Evolutionary conservation across 129 eudicot species (phyloP).

Genomic region (Artemisia annua): DNA sequence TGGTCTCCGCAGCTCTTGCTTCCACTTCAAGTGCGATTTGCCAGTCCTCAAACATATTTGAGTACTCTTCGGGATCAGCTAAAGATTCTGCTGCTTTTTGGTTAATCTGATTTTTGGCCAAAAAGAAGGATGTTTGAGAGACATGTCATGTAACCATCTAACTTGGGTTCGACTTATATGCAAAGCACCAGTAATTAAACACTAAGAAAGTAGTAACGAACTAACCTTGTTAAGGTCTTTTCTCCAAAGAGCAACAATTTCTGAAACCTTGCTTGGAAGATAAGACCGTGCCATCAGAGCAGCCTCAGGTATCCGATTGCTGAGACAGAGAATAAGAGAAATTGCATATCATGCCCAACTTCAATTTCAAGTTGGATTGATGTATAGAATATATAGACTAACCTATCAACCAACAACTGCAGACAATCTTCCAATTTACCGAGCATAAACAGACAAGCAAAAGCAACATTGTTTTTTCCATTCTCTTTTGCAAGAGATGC

Average conservation of each 20-base stretch:
- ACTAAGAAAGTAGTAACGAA: conserved; percentile 1
- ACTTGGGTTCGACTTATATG: neutral
- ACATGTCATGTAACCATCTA: neutral
- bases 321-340: conserved; percentile 20
- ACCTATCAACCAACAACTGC: conserved; percentile 84
- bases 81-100: conserved; percentile 95
- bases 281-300: conserved; percentile 91
- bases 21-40: conserved; percentile 90
- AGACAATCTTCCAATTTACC: conserved; percentile 91
- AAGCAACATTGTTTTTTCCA: conserved; percentile 90
- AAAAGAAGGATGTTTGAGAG: neutral
- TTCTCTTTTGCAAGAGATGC: conserved; percentile 74
- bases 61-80: conserved; percentile 94
- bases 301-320: conserved; percentile 95
- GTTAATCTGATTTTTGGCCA: conserved; percentile 49
- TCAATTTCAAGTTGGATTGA: too few species aligned
- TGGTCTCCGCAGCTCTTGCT: conserved; percentile 77
- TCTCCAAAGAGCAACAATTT: conserved; percentile 84
- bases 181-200: conserved; percentile 14
- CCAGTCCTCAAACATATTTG: conserved; percentile 97
- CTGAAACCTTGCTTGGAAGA: conserved; percentile 94
- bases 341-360: neutral
- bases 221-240: conserved; percentile 83
- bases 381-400: conserved; percentile 11
- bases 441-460: conserved; percentile 81